Evolutionary conservation across 106 monocot species (phyloP), one percentile per base, ranked within the genome.

Genomic region (Dendrobium catenatum): DNA sequence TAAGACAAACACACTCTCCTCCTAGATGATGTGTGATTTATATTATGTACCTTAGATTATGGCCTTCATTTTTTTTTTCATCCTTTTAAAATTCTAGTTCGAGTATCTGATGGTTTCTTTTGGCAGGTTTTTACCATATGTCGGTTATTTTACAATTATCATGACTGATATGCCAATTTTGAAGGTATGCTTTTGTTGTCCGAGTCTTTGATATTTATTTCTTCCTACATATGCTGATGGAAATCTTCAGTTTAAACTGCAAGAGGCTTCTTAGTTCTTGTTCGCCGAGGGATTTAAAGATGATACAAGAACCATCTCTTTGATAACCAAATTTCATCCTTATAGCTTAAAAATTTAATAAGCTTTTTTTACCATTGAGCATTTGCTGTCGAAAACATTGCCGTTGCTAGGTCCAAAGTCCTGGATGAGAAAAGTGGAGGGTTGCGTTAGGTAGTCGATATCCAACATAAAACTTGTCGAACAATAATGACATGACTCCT

Each of bases 91-190:
- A 43, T 19, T 74, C 20, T 43, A 74, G 20, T 74, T 20, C 0
- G 1, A 13, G 40, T 16, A 33, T 72, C 72, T 72, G 72, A 74
- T 43, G 20, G 3, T 33, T 74, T 82, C 76, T 76, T 46, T 80
- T 55, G 5, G 8, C 79, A 91, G 91, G 46, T 88, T 86, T 81
- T 70, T 91, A 72, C 91, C 91, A 27, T 88, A 91, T 83, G 84
- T 85, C 78, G 91, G 91, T 8, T 91, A 88, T 86, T 78, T 85
- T 80, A 86, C 91, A 42, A 91, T 91, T 74, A 81, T 86, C 75
- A 91, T 91, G 91, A 88, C 88, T 59, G 88, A 91, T 61, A 84
- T 84, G 19, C 90, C 88, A 37, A 33, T 88, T 72, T 78, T 88
- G 31, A 91, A 91, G 90, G 90, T 91, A 86, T 79, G 80, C 9